These are phyloP conservation scores for Kwoniella mangroviensis DNA, from an alignment of 768 basidiomycete species.

Conservation along the genomic window DNA sequence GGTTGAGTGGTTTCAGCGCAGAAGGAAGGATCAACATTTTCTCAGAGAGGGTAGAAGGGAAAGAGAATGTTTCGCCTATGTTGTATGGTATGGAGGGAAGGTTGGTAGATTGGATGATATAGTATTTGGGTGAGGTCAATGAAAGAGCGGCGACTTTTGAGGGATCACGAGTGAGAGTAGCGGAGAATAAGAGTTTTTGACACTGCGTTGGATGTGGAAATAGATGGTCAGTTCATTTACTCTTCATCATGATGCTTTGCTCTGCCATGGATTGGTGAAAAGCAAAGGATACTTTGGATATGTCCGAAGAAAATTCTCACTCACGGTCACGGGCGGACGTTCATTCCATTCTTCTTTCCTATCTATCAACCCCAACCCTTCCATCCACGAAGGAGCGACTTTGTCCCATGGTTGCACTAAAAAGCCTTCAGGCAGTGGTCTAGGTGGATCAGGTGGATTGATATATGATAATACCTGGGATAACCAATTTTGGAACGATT, in stretches of 20 bases:
- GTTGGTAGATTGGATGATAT: conserved; percentile 70
- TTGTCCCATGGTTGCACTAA: conserved; percentile 33
- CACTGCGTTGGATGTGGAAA: conserved; percentile 60
- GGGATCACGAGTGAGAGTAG: conserved; percentile 91
- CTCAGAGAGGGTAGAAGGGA: conserved; percentile 86
- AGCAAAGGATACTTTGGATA: not conserved
- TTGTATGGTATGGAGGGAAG: conserved; percentile 19
- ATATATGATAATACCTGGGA: conserved; percentile 79
- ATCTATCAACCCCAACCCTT: conserved; percentile 38
- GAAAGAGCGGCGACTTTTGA: conserved; percentile 85
- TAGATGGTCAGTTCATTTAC: not conserved
- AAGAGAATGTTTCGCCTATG: conserved; percentile 61
- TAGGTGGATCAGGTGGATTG: conserved; percentile 57
- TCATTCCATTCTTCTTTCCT: conserved; percentile 38
- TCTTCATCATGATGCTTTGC: not conserved
- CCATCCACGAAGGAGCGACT: conserved; percentile 49
- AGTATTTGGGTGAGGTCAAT: conserved; percentile 80
- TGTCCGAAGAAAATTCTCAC: conserved; percentile 1
- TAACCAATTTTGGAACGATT: conserved; percentile 96
- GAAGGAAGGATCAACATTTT: conserved; percentile 81
- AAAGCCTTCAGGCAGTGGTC: conserved; percentile 21
- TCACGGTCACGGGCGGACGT: conserved; percentile 30
- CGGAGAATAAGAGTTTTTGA: conserved; percentile 94
- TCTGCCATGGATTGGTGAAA: not conserved
- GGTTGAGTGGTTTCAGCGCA: conserved; percentile 80